Evolutionary conservation across 1,284 basidiomycete species (phyloP), one percentile per base, ranked within the genome.

Genomic region (Trichosporon asahii): DNA sequence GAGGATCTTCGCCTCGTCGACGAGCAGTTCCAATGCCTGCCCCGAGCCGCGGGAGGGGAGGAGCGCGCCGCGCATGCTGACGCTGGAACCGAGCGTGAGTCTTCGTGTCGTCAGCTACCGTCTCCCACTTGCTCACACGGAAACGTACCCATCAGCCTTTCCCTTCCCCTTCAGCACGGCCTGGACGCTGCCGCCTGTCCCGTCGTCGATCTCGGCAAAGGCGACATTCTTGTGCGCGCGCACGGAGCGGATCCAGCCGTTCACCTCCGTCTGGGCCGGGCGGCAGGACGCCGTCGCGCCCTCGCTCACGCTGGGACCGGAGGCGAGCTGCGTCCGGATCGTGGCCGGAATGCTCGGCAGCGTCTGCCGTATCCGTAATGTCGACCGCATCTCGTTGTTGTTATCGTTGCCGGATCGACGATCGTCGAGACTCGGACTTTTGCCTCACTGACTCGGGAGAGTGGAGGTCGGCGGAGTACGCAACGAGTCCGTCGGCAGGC

Each of bases 171-270:
- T 78, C 73, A 94, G 86, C 4, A 97, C 93, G 1, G 90, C 91
- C 81, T 98, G 95, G 15, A 96, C 77, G 1, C 88, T 88, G 7
- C 86, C 76, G 1, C 87, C 88, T 67, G 90, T 92, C 2, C 94
- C 94, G 82, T 98, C 95, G 65, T 88, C 89, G 67, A 97, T 82
- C 57, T 92, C 90, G 0, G 90, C 90, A 77, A 97, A 97, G 0
- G 92, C 87, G 33, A 95, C 86, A 68, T 90, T 90, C 85, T 96
- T 96, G 84, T 95, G 93, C 37, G 88, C 87, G 53, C 94, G 87
- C 60, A 95, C 86, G 0, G 90, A 91, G 77, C 90, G 90, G 67
- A 97, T 86, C 92, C 93, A 96, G 63, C 93, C 94, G 71, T 89
- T 77, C 11, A 86, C 74, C 9, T 61, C 57, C 2, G 57, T 61